Base-by-base conservation (phyloP, 768 basidiomycete species). In the Lactarius sp. region DNA sequence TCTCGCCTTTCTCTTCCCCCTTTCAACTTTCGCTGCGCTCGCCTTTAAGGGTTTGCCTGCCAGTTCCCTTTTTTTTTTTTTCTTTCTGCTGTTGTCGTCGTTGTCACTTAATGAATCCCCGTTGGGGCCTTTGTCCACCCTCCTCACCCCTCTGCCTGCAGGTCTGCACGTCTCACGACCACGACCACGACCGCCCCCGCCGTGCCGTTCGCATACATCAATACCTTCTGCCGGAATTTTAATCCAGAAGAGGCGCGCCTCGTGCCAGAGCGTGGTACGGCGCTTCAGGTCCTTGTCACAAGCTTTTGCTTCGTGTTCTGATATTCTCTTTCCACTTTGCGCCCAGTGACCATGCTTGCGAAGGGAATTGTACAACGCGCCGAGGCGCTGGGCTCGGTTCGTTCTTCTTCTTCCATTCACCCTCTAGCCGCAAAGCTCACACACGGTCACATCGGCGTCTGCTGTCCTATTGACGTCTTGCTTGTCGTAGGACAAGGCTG, bases 211-310 rank as follows among this genome's bases (percentile, higher is more conserved):
- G 55, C 39, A 37, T 64, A 64, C 34, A 56, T 92, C 31, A 69
- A 76, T 49, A 71, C 78, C 12, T 94, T 93, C 71, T 90, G 88
- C 69, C 73, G 72, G 6, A 66, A 66, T n/a, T 91, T 92, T 63
- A 75, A 78, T 49, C 81, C 86, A 0, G 81, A 82, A 53, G 83
- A 86, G 34, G 87, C 87, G 34, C 78, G 88, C 33, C 72, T 79
- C 51, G 87, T 84, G 2, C 87, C 89, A 4, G 88, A 92, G 64
- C 83, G 85, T 73, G 81, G 90, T 87, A 65, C 18, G 74, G 37
- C 47, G 47, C 8, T 34, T 59, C 31, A 4, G 18, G 0, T 20
- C 18, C 27, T 16, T 47, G 2, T 3, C 49, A 31, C 27, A 56
- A 56, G 13, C 14, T 5, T 3, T 7, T 42, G 4, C 46, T 53